phyloP scores from a whole-genome alignment of 192 early-diverging fungal genomes.

The Helicostylum pulchrum region DNA sequence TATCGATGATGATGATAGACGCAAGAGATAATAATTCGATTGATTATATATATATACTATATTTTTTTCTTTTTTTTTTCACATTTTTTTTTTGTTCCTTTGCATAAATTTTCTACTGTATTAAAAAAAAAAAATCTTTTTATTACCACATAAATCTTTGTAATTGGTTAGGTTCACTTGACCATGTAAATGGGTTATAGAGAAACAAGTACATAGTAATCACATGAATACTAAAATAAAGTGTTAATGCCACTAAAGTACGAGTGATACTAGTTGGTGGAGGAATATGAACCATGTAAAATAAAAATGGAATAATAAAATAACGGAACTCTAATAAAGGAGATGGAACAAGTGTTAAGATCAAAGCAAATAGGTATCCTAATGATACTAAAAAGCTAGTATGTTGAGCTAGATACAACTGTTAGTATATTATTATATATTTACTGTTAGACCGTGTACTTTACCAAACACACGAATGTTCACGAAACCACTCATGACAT shows the following conservation, averaged over 20 bases:
- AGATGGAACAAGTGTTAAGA: slow-evolving; percentile 77
- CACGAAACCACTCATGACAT: slow-evolving; percentile 48
- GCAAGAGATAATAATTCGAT: slow-evolving; percentile 18
- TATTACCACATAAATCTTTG: slow-evolving; percentile 96
- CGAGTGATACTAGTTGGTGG: slow-evolving; percentile 26
- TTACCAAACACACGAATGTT: slow-evolving; percentile 48
- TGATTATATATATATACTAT: not conserved
- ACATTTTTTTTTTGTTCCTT: not conserved
- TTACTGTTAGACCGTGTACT: not conserved
- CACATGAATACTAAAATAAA: slow-evolving; percentile 59
- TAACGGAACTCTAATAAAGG: slow-evolving; percentile 95
- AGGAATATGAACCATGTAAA: slow-evolving; percentile 68
- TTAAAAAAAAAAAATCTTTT: not conserved
- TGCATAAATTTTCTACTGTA: not conserved
- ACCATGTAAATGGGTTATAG: slow-evolving; percentile 72
- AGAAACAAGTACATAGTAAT: slow-evolving; percentile 77
- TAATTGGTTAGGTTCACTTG: slow-evolving; percentile 54
- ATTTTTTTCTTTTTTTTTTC: not conserved
- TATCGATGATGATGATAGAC: slow-evolving; percentile 23
- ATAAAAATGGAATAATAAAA: slow-evolving; percentile 83
- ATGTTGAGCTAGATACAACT: slow-evolving; percentile 26
- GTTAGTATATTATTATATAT: not conserved
- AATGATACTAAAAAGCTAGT: slow-evolving; percentile 53
- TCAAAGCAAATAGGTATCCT: slow-evolving; percentile 49
- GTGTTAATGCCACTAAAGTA: slow-evolving; percentile 38